Evolutionary conservation across 2,329 filamentous ascomycete species (phyloP), one percentile per base, ranked within the genome.

Genomic region (Calonectria leucothoes): DNA sequence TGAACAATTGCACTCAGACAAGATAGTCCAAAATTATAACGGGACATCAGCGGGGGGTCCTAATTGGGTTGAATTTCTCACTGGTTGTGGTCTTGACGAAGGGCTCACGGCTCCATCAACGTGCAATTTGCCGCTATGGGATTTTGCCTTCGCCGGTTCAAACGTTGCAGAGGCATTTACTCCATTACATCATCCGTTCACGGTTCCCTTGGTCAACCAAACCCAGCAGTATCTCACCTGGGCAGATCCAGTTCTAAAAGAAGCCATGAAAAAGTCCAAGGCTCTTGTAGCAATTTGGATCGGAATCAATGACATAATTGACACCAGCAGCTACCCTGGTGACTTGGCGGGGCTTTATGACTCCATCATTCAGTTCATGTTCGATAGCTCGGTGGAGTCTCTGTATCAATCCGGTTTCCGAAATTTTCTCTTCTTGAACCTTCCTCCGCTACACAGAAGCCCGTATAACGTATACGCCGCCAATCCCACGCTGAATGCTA

Each of bases 151-250:
- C 51, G 72, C 68, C 20, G 72, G 72, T 23, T 63, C 68, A 1
- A 37, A 69, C 51, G 51, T 48, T 7, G 57, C 72, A 0, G 69
- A 71, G n/a, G 35, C 42, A 3, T 74, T 74, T 25, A 65, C 65
- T 10, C 68, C 68, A 17, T 45, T 71, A 12, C 72, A 74, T 15
- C 68, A 71, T 49, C 31, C 42, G 5, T 71, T 61, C 11, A 74
- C 72, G 2, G 35, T 71, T 8, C 69, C 72, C 0, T 17, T 74
- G 5, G 64, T 74, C 33, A 74, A 74, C 31, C 68, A 74, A 42
- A 74, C 72, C 7, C 72, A 71, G 33, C 72, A 74, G 27, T 74
- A 67, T 23, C 64, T 74, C 23, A 68, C 63, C 6, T 74, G 49
- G 45, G 72, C 68, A 17, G 72, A 74, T 8, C 68, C 68, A n/a